Evolutionary conservation across 257 asterid genomes (phyloP).

Genomic region (Solanum virginianum): DNA sequence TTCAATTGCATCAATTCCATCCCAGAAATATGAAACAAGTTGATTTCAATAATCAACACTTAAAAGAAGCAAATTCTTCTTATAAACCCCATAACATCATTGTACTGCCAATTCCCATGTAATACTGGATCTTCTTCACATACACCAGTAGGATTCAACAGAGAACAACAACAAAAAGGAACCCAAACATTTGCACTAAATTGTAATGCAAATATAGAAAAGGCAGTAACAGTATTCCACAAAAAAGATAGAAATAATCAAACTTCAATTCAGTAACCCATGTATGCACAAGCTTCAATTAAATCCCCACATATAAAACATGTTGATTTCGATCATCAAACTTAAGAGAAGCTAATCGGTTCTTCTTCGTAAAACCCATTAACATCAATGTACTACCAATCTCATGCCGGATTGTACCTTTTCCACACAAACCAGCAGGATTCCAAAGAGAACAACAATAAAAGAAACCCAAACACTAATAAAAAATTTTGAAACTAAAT

Average conservation of each 20-base stretch:
- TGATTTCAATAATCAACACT: background rate
- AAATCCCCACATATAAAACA: background rate
- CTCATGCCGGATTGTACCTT: background rate
- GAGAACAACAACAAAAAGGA: background rate
- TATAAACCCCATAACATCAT: background rate
- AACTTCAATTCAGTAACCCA: background rate
- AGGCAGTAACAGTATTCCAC: background rate
- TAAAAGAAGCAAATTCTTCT: background rate
- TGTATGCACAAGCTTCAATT: background rate
- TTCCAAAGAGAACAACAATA: background rate
- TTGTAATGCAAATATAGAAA: background rate
- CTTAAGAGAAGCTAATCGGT: background rate
- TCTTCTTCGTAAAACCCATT: background rate
- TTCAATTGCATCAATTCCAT: background rate
- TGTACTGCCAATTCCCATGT: background rate
- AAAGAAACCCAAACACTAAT: background rate
- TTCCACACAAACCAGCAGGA: background rate
- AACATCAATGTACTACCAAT: background rate
- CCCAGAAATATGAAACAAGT: background rate
- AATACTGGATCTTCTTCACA: background rate
- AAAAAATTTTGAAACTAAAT: background rate
- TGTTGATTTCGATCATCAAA: background rate
- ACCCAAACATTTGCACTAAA: background rate
- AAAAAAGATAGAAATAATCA: background rate
- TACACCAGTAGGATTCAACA: background rate